Percentiles rank a stretch among this genome's conserved stretches.
Evolutionary conservation across 179 eudicot genomes (phyloP).

Genomic region (Camellia oleifera): DNA sequence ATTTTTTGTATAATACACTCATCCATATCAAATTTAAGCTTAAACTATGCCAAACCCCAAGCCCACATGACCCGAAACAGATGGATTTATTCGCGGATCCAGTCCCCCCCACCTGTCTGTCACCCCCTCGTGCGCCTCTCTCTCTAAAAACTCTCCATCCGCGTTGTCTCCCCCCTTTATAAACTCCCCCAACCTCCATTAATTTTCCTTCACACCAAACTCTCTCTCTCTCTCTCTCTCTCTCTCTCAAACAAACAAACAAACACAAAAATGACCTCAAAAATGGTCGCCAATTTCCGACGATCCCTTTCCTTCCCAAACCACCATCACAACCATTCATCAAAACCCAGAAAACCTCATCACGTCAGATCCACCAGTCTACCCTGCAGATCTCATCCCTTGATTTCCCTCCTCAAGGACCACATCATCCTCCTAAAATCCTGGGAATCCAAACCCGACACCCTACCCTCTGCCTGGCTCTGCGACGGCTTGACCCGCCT

Average conservation of each 20-base stretch:
- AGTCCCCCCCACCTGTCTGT: background rate
- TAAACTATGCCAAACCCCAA: background rate
- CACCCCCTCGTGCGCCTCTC: slow-evolving; percentile 38
- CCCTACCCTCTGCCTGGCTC: slow-evolving; percentile 28
- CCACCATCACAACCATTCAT: slow-evolving; percentile 24
- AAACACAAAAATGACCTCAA: slow-evolving; percentile 19
- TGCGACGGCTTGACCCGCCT: slow-evolving; percentile 41
- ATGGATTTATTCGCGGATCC: slow-evolving; percentile 22
- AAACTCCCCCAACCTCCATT: slow-evolving; percentile 5
- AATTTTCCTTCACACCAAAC: background rate
- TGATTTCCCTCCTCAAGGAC: slow-evolving; percentile 55
- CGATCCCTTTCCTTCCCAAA: slow-evolving; percentile 81
- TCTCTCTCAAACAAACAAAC: background rate
- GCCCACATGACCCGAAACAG: slow-evolving; percentile 17
- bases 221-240: no score
- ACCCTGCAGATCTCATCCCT: slow-evolving; percentile 62
- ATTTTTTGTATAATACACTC: no score
- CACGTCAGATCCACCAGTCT: slow-evolving; percentile 77
- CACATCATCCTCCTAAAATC: slow-evolving; percentile 35
- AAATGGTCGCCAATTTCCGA: slow-evolving; percentile 58
- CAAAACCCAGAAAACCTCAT: slow-evolving; percentile 23
- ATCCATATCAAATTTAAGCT: no score
- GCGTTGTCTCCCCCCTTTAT: background rate
- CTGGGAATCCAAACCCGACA: slow-evolving; percentile 22
- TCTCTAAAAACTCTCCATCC: background rate